These are phyloP conservation scores for Aureobasidium uvarum DNA, from an alignment of 2,329 filamentous ascomycete species.

Conservation along the genomic window DNA sequence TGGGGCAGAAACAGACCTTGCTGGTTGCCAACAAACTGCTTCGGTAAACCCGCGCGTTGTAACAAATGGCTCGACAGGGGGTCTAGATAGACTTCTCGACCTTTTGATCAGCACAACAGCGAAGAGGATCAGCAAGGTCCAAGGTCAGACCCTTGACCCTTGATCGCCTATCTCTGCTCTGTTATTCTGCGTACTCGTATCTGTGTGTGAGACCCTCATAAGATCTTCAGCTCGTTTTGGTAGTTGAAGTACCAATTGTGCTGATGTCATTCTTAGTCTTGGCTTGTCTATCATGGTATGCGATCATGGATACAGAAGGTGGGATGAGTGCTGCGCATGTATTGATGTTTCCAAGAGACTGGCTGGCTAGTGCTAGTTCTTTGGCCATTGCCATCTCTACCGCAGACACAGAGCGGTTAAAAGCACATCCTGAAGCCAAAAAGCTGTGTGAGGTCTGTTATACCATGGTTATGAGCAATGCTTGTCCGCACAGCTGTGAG, in stretches of 20 bases:
- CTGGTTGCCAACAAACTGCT: not conserved
- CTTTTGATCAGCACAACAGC: not conserved
- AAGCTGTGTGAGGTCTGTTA: not conserved
- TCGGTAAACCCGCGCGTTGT: not conserved
- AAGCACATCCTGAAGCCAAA: not conserved
- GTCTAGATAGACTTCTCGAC: slow-evolving; percentile 12
- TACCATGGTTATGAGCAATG: not conserved
- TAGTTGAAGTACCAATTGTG: not conserved
- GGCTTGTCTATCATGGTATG: not conserved
- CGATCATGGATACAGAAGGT: not conserved
- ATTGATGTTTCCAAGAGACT: not conserved
- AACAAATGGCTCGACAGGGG: not conserved
- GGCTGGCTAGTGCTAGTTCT: not conserved
- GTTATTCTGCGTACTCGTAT: too few relatives aligned
- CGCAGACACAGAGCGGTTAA: not conserved
- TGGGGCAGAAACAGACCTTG: too few relatives aligned
- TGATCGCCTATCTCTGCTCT: not conserved
- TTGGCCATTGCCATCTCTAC: not conserved
- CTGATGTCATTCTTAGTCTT: not conserved
- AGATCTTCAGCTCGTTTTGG: not conserved
- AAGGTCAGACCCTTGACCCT: not conserved
- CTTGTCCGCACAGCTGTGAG: not conserved
- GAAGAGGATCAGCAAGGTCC: not conserved
- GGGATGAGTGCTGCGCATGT: not conserved
- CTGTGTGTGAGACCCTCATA: too few relatives aligned